Evolutionary conservation across 1,139 yeast species (phyloP), one percentile per base, ranked within the genome.

Genomic region (Yueomyces sp.): DNA sequence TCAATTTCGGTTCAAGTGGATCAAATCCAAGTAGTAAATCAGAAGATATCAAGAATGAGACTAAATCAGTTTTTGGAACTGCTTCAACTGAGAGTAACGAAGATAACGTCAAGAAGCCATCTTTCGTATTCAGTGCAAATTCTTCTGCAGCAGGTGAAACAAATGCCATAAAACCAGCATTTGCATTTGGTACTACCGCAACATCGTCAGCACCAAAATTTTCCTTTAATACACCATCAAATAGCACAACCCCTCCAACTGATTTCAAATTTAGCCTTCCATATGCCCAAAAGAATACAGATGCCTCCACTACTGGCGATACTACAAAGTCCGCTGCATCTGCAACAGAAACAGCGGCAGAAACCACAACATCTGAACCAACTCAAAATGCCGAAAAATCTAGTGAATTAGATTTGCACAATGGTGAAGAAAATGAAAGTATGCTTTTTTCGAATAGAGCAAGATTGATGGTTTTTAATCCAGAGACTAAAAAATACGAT

Each of bases 351-450:
- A 11, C 8, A 4, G 38, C 34, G 9, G 32, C 34, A 31, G 72
- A 66, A 41, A 68, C 64, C 44, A 73, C 66, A 46, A 64, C 66
- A 6, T 65, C 68, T 27, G 76, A 64, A 4, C 62, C 66, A 25
- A 67, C 71, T 19, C 65, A 70, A 44, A 75, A 75, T 51, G 64
- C 65, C 36, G 64, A 68, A 41, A 60, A 76, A 42, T 69, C 74
- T 28, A 68, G 70, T 46, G 65, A 73, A 11, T 74, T 75, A 19
- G 71, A 66, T 27, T 66, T 72, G 49, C 70, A 75, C 30, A 83
- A 93, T 3, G 96, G 96, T 26, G 97, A 91, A 64, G 96, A 89
- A 64, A 72, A 76, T 45, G 97, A 91, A 64, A 76, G 71, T 3
- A 60, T 70, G 0, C 58, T 75, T 33, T 83, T 72, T 53, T 74